Evolutionary conservation across 2,329 filamentous ascomycete genomes (phyloP).

Genomic region (Nectriaceae sp.): DNA sequence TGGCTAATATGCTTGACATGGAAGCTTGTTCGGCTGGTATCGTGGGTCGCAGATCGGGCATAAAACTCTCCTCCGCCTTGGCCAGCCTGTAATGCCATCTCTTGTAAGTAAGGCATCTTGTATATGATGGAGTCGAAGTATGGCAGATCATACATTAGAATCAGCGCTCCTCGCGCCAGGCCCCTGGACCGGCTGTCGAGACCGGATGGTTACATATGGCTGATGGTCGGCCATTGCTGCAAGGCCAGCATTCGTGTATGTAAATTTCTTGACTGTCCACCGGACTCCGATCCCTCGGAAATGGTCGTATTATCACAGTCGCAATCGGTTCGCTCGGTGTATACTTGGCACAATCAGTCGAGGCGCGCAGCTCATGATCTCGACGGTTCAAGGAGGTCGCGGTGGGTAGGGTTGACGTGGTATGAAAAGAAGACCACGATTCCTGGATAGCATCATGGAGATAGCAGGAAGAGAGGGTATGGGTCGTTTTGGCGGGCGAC

Average conservation of each 20-base stretch:
- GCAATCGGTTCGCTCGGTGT: constrained; percentile 9
- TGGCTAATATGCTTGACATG: constrained; percentile 58
- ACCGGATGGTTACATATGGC: constrained; percentile 56
- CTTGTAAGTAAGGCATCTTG: constrained; percentile 17
- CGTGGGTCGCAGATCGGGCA: constrained; percentile 50
- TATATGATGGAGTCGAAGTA: neutral
- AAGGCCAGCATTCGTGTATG: neutral
- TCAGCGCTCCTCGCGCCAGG: constrained; percentile 50
- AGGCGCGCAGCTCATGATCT: constrained; percentile 8
- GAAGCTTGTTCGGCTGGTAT: constrained; percentile 58
- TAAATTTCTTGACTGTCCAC: neutral
- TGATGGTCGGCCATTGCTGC: constrained; percentile 43
- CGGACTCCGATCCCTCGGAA: neutral
- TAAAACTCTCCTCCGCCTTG: constrained; percentile 24
- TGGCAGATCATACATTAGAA: constrained; percentile 46
- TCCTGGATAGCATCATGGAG: constrained; percentile 21
- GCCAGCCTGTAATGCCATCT: constrained; percentile 14
- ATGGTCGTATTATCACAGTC: too few relatives aligned
- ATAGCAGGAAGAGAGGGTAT: constrained; percentile 10
- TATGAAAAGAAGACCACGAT: constrained; percentile 5
- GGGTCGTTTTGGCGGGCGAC: constrained; percentile 20
- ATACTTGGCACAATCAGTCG: constrained; percentile 3
- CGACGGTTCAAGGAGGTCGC: constrained; percentile 14
- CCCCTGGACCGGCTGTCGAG: constrained; percentile 47
- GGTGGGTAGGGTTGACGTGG: constrained; percentile 4